Evolutionary conservation across 1,284 basidiomycete genomes (phyloP).

Genomic region (Tylopilus orsonianus): DNA sequence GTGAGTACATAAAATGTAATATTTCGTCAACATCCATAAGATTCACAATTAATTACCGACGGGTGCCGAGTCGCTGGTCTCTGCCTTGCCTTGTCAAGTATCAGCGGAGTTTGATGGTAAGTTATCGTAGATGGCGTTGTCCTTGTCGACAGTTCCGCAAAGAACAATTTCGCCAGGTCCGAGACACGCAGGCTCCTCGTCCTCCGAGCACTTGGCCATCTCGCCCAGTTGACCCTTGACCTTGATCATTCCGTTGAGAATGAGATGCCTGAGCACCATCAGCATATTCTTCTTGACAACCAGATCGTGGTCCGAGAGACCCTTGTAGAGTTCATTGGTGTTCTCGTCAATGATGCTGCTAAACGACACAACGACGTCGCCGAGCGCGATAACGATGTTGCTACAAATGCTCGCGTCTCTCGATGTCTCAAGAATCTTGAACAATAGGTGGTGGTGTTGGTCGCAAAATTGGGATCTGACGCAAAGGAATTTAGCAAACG

Average conservation of each 20-base stretch:
- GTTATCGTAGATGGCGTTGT: constrained; percentile 99
- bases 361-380: constrained; percentile 96
- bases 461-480: constrained; percentile 95
- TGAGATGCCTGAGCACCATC: constrained; percentile 98
- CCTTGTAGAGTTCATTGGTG: constrained; percentile 92
- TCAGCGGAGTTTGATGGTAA: too few species aligned
- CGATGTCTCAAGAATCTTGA: constrained; percentile 92
- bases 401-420: constrained; percentile 87
- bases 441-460: constrained; percentile 81
- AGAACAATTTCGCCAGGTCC: constrained; percentile 96
- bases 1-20: too few species aligned
- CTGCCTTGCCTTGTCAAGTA: too few species aligned
- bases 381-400: constrained; percentile 96
- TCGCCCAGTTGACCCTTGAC: constrained; percentile 99
- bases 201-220: constrained; percentile 99
- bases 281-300: constrained; percentile 99
- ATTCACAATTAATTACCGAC: too few species aligned
- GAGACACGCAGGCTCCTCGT: constrained; percentile 87
- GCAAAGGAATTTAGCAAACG: constrained; percentile 96
- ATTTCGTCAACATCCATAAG: too few species aligned
- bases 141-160: constrained; percentile 95
- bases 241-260: constrained; percentile 95
- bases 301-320: constrained; percentile 82
- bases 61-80: too few species aligned
- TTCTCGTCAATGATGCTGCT: constrained; percentile 97